Conservation (phyloP, 805 yeast species). For the Pichia scutulata region DNA sequence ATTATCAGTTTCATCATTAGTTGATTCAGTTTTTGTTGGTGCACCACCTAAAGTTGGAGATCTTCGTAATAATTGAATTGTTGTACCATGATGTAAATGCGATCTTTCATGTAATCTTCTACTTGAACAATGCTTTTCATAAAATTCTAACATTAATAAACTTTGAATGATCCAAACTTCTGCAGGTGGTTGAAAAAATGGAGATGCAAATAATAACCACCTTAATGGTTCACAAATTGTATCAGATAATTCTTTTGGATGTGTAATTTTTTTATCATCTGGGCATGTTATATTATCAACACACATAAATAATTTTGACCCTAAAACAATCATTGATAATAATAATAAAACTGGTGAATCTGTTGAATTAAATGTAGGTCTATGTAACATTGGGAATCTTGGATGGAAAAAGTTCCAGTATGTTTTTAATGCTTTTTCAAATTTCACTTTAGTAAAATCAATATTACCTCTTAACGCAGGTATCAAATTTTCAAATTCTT, state of each 20-base stretch:
- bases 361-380: conserved; percentile 47
- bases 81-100: conserved; percentile 81
- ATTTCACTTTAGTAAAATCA: conserved; percentile 24
- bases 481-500: conserved; percentile 19
- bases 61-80: conserved; percentile 68
- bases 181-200: conserved; percentile 72
- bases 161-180: conserved; percentile 71
- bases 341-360: conserved; percentile 42
- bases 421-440: conserved; percentile 25
- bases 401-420: conserved; percentile 59
- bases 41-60: conserved; percentile 72
- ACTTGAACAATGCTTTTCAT: conserved; percentile 65
- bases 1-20: conserved; percentile 20
- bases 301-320: conserved; percentile 33
- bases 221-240: conserved; percentile 52
- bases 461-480: conserved; percentile 22
- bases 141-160: conserved; percentile 64
- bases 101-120: conserved; percentile 73
- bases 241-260: conserved; percentile 35
- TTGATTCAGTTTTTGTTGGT: conserved; percentile 30
- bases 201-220: conserved; percentile 60
- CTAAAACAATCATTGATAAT: conserved; percentile 48
- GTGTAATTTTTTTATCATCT: conserved; percentile 13
- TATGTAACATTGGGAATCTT: conserved; percentile 51
- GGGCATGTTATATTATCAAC: conserved; percentile 23